These are phyloP conservation scores for Pinguiococcus pyrenoidosus DNA, from an alignment of 108 stramenopile genomes.

Conservation along the genomic window DNA sequence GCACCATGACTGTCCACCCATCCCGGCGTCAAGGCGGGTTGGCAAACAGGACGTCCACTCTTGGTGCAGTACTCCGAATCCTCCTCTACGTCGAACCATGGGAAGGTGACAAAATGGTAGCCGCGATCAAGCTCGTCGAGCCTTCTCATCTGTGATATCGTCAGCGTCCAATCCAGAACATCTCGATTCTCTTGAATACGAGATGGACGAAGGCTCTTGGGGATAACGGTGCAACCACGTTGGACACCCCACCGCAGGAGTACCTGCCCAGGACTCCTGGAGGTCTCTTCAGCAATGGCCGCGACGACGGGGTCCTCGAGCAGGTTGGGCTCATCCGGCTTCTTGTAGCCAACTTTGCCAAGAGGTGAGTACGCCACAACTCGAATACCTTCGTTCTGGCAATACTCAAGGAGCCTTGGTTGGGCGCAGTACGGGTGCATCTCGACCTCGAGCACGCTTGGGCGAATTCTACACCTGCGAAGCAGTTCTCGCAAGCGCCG, in stretches of 20 bases:
- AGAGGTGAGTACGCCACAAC: constrained; percentile 58
- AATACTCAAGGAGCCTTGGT: constrained; percentile 36
- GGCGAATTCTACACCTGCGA: no score
- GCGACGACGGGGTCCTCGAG: constrained; percentile 30
- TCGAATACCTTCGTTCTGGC: constrained; percentile 37
- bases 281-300: constrained; percentile 42
- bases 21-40: no score
- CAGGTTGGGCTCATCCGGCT: constrained; percentile 33
- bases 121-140: constrained; percentile 33
- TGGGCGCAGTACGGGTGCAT: constrained; percentile 51
- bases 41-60: no score
- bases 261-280: constrained; percentile 59
- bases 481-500: constrained; percentile 44
- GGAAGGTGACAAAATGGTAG: constrained; percentile 1
- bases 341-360: no score
- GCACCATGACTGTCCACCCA: constrained; percentile 13
- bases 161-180: constrained; percentile 70
- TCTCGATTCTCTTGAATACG: constrained; percentile 75
- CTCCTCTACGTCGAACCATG: constrained; percentile 9
- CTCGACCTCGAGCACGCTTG: no score
- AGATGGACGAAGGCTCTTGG: constrained; percentile 60
- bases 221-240: constrained; percentile 67
- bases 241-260: constrained; percentile 83
- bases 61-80: constrained; percentile 13
- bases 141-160: constrained; percentile 49